phyloP scores from a whole-genome alignment of 2,329 filamentous ascomycete genomes.

The Penicillium aurantiogriseum region DNA sequence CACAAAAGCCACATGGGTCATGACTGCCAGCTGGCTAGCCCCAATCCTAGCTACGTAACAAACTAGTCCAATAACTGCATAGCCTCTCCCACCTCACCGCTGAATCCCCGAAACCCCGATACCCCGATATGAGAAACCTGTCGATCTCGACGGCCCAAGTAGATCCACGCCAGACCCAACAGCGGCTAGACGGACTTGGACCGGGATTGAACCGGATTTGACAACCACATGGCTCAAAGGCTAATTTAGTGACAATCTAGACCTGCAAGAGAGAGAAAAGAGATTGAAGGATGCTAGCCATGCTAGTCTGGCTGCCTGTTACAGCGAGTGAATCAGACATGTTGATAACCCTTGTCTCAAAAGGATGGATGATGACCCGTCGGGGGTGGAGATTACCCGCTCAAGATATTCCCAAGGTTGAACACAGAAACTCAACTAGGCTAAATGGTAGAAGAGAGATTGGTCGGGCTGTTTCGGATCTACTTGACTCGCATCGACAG shows the following conservation, averaged over 20 bases:
- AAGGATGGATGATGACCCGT: not conserved
- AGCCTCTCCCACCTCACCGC: not conserved
- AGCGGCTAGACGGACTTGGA: not conserved
- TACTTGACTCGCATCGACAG: not conserved
- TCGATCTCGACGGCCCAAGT: not conserved
- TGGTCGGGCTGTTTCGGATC: not conserved
- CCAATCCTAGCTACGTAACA: not conserved
- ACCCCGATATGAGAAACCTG: not conserved
- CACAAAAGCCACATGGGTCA: not conserved
- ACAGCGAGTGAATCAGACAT: not conserved
- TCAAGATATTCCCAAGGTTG: not conserved
- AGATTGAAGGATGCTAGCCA: not conserved
- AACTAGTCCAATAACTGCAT: not conserved
- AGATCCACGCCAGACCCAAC: not conserved
- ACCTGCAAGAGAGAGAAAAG: not conserved
- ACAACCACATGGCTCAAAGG: not conserved
- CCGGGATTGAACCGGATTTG: not conserved
- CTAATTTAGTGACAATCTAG: not conserved
- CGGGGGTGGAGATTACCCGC: not conserved
- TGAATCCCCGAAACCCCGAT: not conserved
- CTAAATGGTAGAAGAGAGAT: not conserved
- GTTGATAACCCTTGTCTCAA: not conserved
- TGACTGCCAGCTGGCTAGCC: not conserved
- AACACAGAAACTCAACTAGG: not conserved
- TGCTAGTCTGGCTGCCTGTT: not conserved